Conservation (phyloP, 208 protist species). For the Lotmaria passim region DNA sequence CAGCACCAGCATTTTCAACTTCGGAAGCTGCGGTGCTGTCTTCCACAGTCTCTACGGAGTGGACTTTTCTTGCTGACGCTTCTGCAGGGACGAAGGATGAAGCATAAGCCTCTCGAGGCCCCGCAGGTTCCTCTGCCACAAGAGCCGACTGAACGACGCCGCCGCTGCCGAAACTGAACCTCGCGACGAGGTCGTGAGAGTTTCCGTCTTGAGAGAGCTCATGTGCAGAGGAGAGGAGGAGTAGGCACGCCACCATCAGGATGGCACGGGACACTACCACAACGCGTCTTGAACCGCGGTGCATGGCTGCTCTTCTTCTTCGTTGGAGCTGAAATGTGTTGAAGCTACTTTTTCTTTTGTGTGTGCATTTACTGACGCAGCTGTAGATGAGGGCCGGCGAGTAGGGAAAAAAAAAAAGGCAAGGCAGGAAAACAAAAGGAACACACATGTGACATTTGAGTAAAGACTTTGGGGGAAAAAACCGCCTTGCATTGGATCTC, state of each 20-base stretch:
- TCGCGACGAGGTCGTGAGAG: not conserved
- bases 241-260: not conserved
- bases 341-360: too few relatives aligned
- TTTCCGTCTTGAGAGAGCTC: not conserved
- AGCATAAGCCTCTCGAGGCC: not conserved
- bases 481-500: too few relatives aligned
- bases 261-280: not conserved
- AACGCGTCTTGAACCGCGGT: too few relatives aligned
- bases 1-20: not conserved
- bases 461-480: too few relatives aligned
- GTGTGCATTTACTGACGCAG: too few relatives aligned
- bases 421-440: not conserved
- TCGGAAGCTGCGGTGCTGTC: too few relatives aligned
- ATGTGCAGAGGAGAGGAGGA: not conserved
- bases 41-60: too few relatives aligned
- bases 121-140: not conserved
- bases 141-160: not conserved
- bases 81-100: not conserved
- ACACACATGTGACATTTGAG: not conserved
- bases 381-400: too few relatives aligned
- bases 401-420: slow-evolving; percentile 4
- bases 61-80: too few relatives aligned
- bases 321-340: too few relatives aligned
- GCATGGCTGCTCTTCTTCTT: not conserved
- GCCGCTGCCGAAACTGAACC: not conserved